phyloP scores from a whole-genome alignment of 305 asterid species.

The Fraxinus ornus region DNA sequence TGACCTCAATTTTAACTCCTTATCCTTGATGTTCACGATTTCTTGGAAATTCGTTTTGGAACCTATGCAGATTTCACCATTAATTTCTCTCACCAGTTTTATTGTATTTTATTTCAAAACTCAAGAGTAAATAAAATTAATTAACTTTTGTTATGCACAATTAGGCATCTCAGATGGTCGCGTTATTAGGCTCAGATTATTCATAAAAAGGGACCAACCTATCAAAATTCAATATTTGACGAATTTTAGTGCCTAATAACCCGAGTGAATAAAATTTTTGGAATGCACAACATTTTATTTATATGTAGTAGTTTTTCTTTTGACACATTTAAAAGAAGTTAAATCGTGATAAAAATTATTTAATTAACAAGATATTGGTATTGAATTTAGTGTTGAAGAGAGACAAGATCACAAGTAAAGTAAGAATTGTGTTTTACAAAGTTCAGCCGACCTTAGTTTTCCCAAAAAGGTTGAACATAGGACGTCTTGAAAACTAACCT shows the following conservation, averaged over 20 bases:
- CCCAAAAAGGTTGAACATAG: background rate
- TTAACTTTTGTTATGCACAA: background rate
- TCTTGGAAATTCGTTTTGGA: background rate
- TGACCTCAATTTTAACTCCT: background rate
- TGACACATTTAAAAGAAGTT: background rate
- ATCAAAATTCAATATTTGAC: background rate
- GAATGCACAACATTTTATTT: background rate
- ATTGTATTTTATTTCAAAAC: background rate
- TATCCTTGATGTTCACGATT: background rate
- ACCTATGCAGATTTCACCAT: background rate
- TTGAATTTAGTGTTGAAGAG: background rate
- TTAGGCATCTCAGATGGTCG: background rate
- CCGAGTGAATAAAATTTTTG: background rate
- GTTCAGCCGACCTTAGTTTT: background rate
- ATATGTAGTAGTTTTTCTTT: background rate
- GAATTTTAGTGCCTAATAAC: background rate
- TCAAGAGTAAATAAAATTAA: background rate
- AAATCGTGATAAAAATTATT: background rate
- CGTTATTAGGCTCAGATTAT: background rate
- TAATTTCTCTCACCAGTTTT: background rate
- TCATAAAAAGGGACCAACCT: background rate
- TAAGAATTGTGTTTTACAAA: background rate
- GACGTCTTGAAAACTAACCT: background rate
- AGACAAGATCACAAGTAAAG: background rate
- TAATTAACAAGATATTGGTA: background rate